Evolutionary conservation across 306 rosid genomes (phyloP), one percentile per base, ranked within the genome.

Genomic region (Astragalus glycyphyllos): DNA sequence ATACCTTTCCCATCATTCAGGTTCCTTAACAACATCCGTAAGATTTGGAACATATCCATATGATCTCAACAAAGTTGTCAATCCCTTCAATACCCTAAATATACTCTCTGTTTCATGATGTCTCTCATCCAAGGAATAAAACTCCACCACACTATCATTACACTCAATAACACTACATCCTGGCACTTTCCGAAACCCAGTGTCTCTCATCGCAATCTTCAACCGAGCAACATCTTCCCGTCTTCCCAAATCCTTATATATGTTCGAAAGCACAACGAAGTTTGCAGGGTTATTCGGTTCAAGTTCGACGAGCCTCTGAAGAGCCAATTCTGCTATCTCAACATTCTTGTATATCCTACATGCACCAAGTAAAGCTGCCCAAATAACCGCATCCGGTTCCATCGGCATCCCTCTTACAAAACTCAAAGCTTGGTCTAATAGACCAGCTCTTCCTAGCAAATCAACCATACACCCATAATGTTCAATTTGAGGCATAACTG

Each of bases 271-370:
- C 87, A 87, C 68, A 46, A 89, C 98, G 17, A 77, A 87, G 44
- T 92, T 89, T 56, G 92, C 88, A 11, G 96, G 96, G 79, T 87
- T 89, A 10, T 81, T 76, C 0, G 98, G 98, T 82, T 89, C 98
- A 50, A 92, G 85, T 72, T 86, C 83, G 26, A 83, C 79, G 55
- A 87, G 94, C n/a, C 45, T 69, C 29, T 74, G 77, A 62, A 89
- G 83, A 55, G 90, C 89, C 68, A 83, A 16, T 74, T 89, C 97
- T 6, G 83, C 83, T 38, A 82, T 54, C 53, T 75, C 83, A 16
- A 79, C 81, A 20, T 82, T 79, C 81, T 82, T 82, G 73, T 82
- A 61, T 72, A 23, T 79, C 66, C 86, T 71, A 71, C 86, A 82
- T 12, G 86, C 76, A 34, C 83, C 83, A 8, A 82, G 81, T 34